A percentile compares a stretch with the other conserved stretches of the same genome.
Evolutionary conservation across 2,329 filamentous ascomycete species (phyloP).

Genomic region (Fusarium nelsonii): DNA sequence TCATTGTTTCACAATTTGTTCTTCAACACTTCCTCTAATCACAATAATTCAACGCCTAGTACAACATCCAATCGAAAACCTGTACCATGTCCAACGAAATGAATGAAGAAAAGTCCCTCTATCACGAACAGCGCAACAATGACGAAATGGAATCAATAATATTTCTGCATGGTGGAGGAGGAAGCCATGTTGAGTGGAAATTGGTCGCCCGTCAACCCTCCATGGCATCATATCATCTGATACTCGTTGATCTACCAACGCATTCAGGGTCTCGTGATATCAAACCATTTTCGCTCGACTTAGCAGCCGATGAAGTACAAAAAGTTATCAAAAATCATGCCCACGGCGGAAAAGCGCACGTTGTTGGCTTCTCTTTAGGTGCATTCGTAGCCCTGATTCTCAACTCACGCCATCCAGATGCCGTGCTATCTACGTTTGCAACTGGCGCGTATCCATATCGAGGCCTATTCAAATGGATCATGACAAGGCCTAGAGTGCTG

Average conservation of each 20-base stretch:
- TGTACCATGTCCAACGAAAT: neutral
- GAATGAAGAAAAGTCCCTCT: neutral
- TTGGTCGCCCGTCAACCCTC: constrained; percentile 3
- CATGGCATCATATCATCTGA: constrained; percentile 13
- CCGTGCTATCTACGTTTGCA: constrained; percentile 17
- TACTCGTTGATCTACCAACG: constrained; percentile 27
- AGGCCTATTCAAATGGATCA: constrained; percentile 27
- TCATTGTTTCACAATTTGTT: no score
- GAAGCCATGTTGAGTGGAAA: constrained; percentile 26
- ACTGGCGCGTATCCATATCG: constrained; percentile 20
- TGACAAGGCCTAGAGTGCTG: constrained; percentile 13
- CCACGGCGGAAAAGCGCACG: constrained; percentile 52
- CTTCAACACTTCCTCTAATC: no score
- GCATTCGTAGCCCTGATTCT: constrained; percentile 21
- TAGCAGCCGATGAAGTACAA: constrained; percentile 42
- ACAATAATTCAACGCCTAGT: no score
- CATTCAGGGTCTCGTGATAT: constrained; percentile 28
- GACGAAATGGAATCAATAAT: constrained; percentile 9
- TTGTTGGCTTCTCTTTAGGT: constrained; percentile 56
- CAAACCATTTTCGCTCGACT: neutral
- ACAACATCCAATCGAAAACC: no score
- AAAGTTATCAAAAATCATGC: constrained; percentile 52
- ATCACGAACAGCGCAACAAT: constrained; percentile 1
- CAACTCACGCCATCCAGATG: neutral
- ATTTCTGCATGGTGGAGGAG: constrained; percentile 15